Evolutionary conservation across 345 rosid genomes (phyloP).

Genomic region (Carallia pectinifolia): DNA sequence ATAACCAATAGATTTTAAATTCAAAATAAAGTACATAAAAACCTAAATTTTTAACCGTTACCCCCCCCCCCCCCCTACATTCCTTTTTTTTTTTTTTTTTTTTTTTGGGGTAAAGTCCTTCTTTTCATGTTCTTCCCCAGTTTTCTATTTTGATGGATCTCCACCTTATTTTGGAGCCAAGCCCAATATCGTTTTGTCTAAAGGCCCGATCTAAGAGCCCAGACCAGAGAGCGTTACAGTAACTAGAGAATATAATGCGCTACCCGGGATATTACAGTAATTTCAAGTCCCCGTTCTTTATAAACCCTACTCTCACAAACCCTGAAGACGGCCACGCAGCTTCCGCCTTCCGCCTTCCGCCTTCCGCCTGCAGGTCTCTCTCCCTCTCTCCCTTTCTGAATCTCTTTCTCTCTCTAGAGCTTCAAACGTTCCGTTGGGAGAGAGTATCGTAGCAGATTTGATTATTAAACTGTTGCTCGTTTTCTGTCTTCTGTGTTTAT

Average conservation of each 20-base stretch:
- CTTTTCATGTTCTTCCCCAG: too few relatives aligned
- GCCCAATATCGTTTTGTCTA: too few relatives aligned
- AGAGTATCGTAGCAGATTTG: neutral
- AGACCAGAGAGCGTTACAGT: neutral
- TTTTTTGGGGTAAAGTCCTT: too few relatives aligned
- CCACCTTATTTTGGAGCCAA: neutral
- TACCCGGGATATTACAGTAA: constrained; percentile 13
- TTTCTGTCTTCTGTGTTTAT: neutral
- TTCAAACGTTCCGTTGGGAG: neutral
- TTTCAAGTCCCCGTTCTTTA: constrained; percentile 1
- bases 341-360: neutral
- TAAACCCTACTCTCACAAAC: constrained; percentile 36
- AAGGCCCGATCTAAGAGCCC: neutral
- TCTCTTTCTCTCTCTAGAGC: neutral
- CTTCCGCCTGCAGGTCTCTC: constrained; percentile 22
- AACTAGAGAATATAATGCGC: neutral
- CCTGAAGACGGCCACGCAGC: constrained; percentile 31
- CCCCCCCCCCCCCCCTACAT: too few relatives aligned
- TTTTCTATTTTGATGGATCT: neutral
- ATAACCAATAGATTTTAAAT: too few relatives aligned
- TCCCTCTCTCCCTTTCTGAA: neutral
- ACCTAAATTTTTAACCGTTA: too few relatives aligned
- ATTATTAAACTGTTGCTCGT: too few relatives aligned
- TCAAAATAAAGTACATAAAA: too few relatives aligned
- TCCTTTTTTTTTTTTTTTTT: too few relatives aligned